A percentile compares a stretch with the other conserved stretches of the same genome.
These are phyloP conservation scores for Plasmodium chabaudi DNA, from an alignment of 169 alveolate species.

Conservation along the genomic window DNA sequence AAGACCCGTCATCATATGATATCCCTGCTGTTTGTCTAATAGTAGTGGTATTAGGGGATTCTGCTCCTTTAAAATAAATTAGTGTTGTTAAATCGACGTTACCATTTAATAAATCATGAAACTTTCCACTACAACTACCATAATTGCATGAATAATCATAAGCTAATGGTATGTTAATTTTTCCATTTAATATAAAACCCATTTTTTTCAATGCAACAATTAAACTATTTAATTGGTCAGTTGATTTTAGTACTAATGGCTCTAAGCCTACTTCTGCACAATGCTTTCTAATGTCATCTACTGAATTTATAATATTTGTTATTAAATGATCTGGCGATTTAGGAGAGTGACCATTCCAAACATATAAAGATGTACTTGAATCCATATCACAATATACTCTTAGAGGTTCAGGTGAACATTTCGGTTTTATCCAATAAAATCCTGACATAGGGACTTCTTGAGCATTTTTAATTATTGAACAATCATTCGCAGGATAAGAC, in stretches of 20 bases:
- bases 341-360: conserved; percentile 81
- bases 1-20: conserved; percentile 85
- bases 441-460: conserved; percentile 85
- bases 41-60: conserved; percentile 72
- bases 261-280: conserved; percentile 92
- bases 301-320: conserved; percentile 82
- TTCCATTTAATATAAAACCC: conserved; percentile 86
- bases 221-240: conserved; percentile 86
- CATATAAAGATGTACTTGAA: conserved; percentile 83
- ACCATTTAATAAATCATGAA: conserved; percentile 87
- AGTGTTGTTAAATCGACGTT: conserved; percentile 78
- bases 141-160: conserved; percentile 87
- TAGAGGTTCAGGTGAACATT: conserved; percentile 89
- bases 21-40: conserved; percentile 87
- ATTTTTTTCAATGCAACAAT: conserved; percentile 85
- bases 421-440: conserved; percentile 92
- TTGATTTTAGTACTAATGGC: conserved; percentile 87
- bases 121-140: conserved; percentile 88
- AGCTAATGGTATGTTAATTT: conserved; percentile 90
- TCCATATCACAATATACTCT: conserved; percentile 92
- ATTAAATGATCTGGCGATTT: conserved; percentile 79
- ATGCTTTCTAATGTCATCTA: conserved; percentile 84
- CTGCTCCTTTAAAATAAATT: conserved; percentile 77
- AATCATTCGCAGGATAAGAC: conserved; percentile 91
- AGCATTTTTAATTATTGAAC: conserved; percentile 83